These are phyloP conservation scores for Excoecaria agallocha DNA, from an alignment of 345 rosid species.

Conservation along the genomic window DNA sequence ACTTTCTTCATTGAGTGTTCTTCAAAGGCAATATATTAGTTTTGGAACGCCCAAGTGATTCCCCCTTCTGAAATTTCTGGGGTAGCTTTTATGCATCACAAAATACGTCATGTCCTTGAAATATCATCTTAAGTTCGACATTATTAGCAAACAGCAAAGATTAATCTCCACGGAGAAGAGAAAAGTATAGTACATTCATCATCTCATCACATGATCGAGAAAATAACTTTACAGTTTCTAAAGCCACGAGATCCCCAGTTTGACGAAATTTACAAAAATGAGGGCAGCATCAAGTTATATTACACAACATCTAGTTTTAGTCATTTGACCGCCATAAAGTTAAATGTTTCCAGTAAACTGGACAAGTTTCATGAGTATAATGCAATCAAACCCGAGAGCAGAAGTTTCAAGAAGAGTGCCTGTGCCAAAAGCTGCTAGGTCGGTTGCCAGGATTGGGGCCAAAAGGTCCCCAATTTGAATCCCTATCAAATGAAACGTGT, in stretches of 20 bases:
- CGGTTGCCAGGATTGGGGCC: slow-evolving; percentile 31
- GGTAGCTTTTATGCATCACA: background rate
- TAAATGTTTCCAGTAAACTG: slow-evolving; percentile 4
- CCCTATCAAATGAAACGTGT: slow-evolving; percentile 24
- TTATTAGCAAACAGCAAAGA: background rate
- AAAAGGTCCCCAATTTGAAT: slow-evolving; percentile 35
- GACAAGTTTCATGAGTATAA: slow-evolving; percentile 3
- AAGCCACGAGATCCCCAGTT: background rate
- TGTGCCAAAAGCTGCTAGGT: slow-evolving; percentile 27
- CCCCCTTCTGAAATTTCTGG: no score
- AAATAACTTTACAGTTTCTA: slow-evolving; percentile 13
- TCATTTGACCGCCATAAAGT: background rate
- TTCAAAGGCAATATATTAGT: background rate
- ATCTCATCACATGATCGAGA: background rate
- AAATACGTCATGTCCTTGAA: background rate
- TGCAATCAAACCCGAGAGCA: background rate
- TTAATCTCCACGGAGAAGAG: background rate
- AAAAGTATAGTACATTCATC: background rate
- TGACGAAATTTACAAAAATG: slow-evolving; percentile 4
- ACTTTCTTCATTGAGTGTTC: background rate
- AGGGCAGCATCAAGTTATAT: background rate
- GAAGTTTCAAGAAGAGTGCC: slow-evolving; percentile 20
- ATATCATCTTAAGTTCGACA: background rate
- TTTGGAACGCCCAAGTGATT: background rate
- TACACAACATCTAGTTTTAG: background rate